Base-by-base conservation (phyloP, 2,329 filamentous ascomycete species). In the Calonectria naviculata region DNA sequence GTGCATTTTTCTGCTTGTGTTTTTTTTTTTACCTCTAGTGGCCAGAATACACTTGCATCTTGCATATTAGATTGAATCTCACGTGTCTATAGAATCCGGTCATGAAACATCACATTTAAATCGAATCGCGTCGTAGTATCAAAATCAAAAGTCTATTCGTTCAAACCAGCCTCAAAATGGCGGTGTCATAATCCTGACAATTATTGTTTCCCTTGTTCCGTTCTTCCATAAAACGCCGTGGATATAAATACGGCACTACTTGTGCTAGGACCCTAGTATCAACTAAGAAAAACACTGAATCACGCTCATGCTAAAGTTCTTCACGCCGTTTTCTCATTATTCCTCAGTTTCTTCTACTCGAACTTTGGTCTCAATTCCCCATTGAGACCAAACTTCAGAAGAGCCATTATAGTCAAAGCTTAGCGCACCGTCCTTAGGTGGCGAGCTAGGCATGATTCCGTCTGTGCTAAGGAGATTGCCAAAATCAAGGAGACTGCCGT, bases 401-500 rank as follows among this genome's bases (percentile, higher is more conserved):
- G 78, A 74, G 65, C 76, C 77, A 54, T 71, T 74, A 65, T 83
- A 83, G 44, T 82, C 79, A 65, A 83, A 82, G 19, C 69, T 67
- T 3, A 79, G 15, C 7, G 74, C 66, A 5, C 69, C 74, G 19
- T 77, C 74, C 65, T 78, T 79, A 13, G 88, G 84, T 41, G 88
- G 86, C 12, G 87, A 89, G 75, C 86, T 88, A 7, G 86, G 84
- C 82, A 88, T 84, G 12, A 82, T 76, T 31, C 80, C 79, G 58
- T 89, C 88, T 1, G 86, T 86, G 73, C 84, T 84, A 24, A 90
- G 80, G 34, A 88, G 83, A 34, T 81, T 84, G 42, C 82, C 83
- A 78, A 89, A 89, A 74, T 90, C 88, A 28, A 88, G 71, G 34
- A 84, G 58, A 52, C 71, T 75, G 13, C 80, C 73, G 5, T 79